Base-by-base conservation (phyloP, 495 filamentous ascomycete genomes). In the Penicillium arizonense region DNA sequence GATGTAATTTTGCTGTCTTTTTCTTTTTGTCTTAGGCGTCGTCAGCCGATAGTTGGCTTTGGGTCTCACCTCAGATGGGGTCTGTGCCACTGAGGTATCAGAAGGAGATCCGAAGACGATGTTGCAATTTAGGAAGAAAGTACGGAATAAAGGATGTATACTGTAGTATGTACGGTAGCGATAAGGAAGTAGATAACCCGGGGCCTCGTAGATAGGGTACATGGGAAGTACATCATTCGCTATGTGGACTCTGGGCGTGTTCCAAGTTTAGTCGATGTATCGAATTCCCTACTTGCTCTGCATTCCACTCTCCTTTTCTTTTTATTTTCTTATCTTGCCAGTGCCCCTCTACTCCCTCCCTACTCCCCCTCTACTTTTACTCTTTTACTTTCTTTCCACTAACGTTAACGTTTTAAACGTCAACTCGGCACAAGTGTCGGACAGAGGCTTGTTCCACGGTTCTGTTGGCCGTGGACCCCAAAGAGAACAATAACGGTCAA, bases 371-470 rank as follows among this genome's bases (percentile, higher is more conserved):
- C 38, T 35, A 20, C 24, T 13, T 53, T 26, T 18, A 23, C 35
- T 38, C 50, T 42, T 18, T 18, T 18, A 47, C 14, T 28, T 40
- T 36, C 43, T 46, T 37, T 53, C 48, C 39, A 47, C 54, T 48
- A 12, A 18, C n/a, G n/a, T 47, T 28, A 34, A 58, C 55, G 47
- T 60, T 55, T 30, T 2, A 30, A 30, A 30, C 28, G 28, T 30
- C 28, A 30, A 62, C 45, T 52, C 36, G 37, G 24, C 20, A 20
- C n/a, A 20, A 40, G 47, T 55, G 46, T 56, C 59, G 47, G 21
- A 47, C 52, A 48, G 18, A 41, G 34, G 37, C 33, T 26, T 53
- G 61, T 58, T 55, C 63, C 63, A 66, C 57, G 63, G 63, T 63
- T 63, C 47, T 32, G 28, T 48, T 57, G 12, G 48, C 54, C 48